Base-by-base conservation (phyloP, 2,329 filamentous ascomycete species). In the Ramularia collo-cygni region DNA sequence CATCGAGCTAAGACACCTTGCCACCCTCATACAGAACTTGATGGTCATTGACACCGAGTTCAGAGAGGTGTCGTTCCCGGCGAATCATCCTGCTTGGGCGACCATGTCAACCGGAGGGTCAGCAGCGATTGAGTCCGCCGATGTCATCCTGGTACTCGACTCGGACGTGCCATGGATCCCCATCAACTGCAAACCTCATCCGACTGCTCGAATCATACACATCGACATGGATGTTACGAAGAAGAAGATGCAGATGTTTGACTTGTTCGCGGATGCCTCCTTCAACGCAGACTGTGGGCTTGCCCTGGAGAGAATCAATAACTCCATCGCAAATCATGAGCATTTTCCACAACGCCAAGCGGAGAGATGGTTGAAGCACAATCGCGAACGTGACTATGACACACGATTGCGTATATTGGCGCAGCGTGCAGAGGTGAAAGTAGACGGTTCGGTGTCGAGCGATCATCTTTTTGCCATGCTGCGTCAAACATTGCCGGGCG, bases 161-260 rank as follows among this genome's bases (percentile, higher is more conserved):
- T 89, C 85, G 47, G 87, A 94, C 56, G 85, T 93, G 0, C 87
- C 88, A 0, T 94, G 86, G 85, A 85, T 94, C 41, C 79, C 81
- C 15, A 89, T 85, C 0, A 75, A 77, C 42, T 76, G 71, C 59
- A 69, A 70, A 18, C 77, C 77, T 1, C 68, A 64, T 3, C 58
- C 65, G 1, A 60, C 64, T 2, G 71, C 76, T 2, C 73, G 67
- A 39, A 72, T 82, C 42, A 72, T 74, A 43, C 78, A 82, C 46
- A 64, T 83, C 31, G 79, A 82, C 49, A 64, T 74, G 19, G 79
- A 82, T 44, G 77, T 77, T 1, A 60, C 81, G 18, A 82, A 82
- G 42, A 67, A 74, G 43, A 65, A 70, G 43, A 72, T 75, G 58
- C 68, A 70, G 1, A 62, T 74, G 7, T 74, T 70, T 46, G 74